Evolutionary conservation across 805 yeast genomes (phyloP).

Genomic region (Cyberlindnera saturnus): DNA sequence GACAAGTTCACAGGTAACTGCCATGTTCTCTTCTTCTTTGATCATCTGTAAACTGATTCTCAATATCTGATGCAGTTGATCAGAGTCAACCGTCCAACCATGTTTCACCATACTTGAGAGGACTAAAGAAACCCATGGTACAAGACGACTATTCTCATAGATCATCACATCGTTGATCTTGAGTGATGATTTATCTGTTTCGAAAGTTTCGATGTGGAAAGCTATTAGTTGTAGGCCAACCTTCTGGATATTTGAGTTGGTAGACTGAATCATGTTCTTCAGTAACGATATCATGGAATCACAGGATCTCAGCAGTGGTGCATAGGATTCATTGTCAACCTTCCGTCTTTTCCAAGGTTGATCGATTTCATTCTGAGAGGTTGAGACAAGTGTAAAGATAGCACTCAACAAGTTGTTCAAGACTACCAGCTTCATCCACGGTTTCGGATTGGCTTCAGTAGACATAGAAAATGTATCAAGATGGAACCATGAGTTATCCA

Average conservation of each 20-base stretch:
- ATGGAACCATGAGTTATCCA: slow-evolving; percentile 21
- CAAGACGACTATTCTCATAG: slow-evolving; percentile 8
- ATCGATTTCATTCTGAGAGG: not conserved
- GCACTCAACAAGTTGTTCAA: slow-evolving; percentile 25
- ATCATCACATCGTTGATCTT: slow-evolving; percentile 4
- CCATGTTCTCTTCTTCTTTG: slow-evolving; percentile 18
- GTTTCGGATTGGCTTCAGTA: slow-evolving; percentile 7
- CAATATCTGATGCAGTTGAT: slow-evolving; percentile 19
- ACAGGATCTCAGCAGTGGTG: slow-evolving; percentile 17
- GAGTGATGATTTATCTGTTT: slow-evolving; percentile 1
- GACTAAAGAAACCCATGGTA: slow-evolving; percentile 17
- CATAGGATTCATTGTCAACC: slow-evolving; percentile 21
- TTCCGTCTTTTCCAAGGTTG: slow-evolving; percentile 25
- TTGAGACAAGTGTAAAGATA: slow-evolving; percentile 2
- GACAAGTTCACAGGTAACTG: slow-evolving; percentile 21
- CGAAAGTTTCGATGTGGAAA: slow-evolving; percentile 18
- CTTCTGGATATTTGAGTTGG: slow-evolving; percentile 1
- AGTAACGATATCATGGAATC: slow-evolving; percentile 26
- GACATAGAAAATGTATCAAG: slow-evolving; percentile 13
- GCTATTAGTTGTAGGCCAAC: slow-evolving; percentile 25
- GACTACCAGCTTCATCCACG: slow-evolving; percentile 40
- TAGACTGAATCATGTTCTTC: slow-evolving; percentile 2
- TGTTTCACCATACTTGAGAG: slow-evolving; percentile 12
- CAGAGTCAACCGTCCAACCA: slow-evolving; percentile 14
- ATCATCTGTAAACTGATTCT: slow-evolving; percentile 30